These are phyloP conservation scores for Acorus gramineus DNA, from an alignment of 106 monocot genomes.

Conservation along the genomic window DNA sequence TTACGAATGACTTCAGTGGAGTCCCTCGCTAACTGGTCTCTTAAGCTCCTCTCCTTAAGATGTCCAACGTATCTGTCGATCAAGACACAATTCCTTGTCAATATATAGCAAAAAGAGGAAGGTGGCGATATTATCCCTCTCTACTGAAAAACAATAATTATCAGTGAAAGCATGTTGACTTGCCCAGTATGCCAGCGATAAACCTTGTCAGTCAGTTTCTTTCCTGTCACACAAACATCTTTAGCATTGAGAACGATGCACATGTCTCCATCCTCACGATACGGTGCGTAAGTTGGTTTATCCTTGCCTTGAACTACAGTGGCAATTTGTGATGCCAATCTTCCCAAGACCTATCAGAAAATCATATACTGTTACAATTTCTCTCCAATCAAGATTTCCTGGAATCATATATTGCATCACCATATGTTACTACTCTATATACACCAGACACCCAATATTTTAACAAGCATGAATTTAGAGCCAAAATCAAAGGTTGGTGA, in stretches of 20 bases:
- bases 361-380: too few relatives aligned
- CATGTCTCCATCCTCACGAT: conserved; percentile 94
- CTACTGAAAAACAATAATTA: neutral
- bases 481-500: too few relatives aligned
- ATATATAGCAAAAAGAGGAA: neutral
- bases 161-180: conserved; percentile 1
- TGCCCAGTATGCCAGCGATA: conserved; percentile 97
- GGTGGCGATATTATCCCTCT: too few relatives aligned
- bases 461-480: too few relatives aligned
- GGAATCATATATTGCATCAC: too few relatives aligned
- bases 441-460: too few relatives aligned
- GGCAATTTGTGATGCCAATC: conserved; percentile 88
- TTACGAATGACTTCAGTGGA: conserved; percentile 98
- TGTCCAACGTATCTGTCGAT: conserved; percentile 64
- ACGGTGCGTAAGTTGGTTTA: conserved; percentile 86
- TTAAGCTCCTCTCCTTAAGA: conserved; percentile 82
- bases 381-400: too few relatives aligned
- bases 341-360: conserved; percentile 66
- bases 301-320: conserved; percentile 93
- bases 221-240: conserved; percentile 78
- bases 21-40: conserved; percentile 79
- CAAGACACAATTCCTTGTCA: neutral
- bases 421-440: too few relatives aligned
- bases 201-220: conserved; percentile 79
- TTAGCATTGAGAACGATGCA: conserved; percentile 91